Evolutionary conservation across 768 basidiomycete genomes (phyloP), one percentile per base, ranked within the genome.

Genomic region (Auricularia heimuer): DNA sequence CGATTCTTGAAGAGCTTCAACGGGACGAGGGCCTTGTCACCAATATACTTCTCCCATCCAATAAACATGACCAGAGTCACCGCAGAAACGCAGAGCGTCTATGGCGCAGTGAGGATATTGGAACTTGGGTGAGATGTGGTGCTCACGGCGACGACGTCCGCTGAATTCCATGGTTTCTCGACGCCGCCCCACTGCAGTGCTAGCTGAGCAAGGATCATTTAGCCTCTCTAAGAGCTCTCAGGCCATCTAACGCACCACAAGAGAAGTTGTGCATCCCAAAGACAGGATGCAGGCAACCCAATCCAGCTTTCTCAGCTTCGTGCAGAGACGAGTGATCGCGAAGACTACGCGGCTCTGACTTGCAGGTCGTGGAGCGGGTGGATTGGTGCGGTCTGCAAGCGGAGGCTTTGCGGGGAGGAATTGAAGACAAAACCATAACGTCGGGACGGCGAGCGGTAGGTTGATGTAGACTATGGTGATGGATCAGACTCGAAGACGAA

Each of bases 21-120:
- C 8, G 76, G 77, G 36, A 82, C 72, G 69, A 80, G 76, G 1
- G 79, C 78, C n/a, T 68, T 42, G 14, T 76, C 71, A 54, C 76
- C 74, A 47, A 74, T 60, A 66, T 67, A 67, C 37, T 66, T 70
- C 63, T 79, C 71, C 77, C 77, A 80, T 24, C 68, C 68, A 37
- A 79, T 70, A 62, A 73, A 73, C 54, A 70, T 63, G 16, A 73
- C 60, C 3, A 72, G 66, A 16, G 77, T 58, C 10, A 74, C 71
- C 8, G 67, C 69, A 44, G 24, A 24, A 14, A 60, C 56, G 24
- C 56, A 60, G 56, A 60, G 56, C 6, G 56, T 29, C 56, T 60
- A 24, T 4, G 7, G 24, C 29, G 8, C 34, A 33, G 6, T 60
- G 56, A 60, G 34, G 33, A 29, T 6, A 6, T 6, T 6, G 47